phyloP scores from a whole-genome alignment of 2,329 filamentous ascomycete genomes.

The Cordyceps cicadae region DNA sequence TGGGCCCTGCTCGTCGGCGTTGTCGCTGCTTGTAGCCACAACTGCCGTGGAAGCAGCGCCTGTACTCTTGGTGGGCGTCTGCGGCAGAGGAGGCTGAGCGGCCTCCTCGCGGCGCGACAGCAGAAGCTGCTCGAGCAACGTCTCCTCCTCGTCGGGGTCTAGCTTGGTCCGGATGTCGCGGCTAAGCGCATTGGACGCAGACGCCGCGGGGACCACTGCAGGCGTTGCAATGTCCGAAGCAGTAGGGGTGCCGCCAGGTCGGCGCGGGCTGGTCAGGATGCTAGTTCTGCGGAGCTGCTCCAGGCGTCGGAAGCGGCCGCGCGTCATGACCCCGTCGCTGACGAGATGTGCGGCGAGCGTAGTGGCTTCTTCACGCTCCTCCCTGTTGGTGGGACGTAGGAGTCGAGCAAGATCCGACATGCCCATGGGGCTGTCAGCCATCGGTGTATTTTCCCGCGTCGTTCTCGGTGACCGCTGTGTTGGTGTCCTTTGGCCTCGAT shows the following conservation, averaged over 20 bases:
- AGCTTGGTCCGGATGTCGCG: slow-evolving; percentile 29
- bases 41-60: not conserved
- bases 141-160: slow-evolving; percentile 50
- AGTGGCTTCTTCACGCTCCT: slow-evolving; percentile 73
- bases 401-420: slow-evolving; percentile 66
- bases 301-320: slow-evolving; percentile 64
- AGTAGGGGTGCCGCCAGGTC: slow-evolving; percentile 15
- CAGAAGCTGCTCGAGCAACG: slow-evolving; percentile 52
- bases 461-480: slow-evolving; percentile 52
- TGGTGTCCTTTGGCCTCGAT: slow-evolving; percentile 54
- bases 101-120: slow-evolving; percentile 37
- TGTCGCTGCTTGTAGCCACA: slow-evolving; percentile 42
- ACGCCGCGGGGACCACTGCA: not conserved
- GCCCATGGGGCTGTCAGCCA: slow-evolving; percentile 55
- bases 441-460: slow-evolving; percentile 47
- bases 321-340: slow-evolving; percentile 66
- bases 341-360: slow-evolving; percentile 73
- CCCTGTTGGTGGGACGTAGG: slow-evolving; percentile 68
- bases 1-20: slow-evolving; percentile 31
- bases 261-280: slow-evolving; percentile 37
- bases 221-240: slow-evolving; percentile 8
- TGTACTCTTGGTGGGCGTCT: slow-evolving; percentile 3
- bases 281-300: slow-evolving; percentile 61
- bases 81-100: not conserved
- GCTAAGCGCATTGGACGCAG: slow-evolving; percentile 8